Evolutionary conservation across 2,329 filamentous ascomycete species (phyloP).

Genomic region (Alternaria arbusti): DNA sequence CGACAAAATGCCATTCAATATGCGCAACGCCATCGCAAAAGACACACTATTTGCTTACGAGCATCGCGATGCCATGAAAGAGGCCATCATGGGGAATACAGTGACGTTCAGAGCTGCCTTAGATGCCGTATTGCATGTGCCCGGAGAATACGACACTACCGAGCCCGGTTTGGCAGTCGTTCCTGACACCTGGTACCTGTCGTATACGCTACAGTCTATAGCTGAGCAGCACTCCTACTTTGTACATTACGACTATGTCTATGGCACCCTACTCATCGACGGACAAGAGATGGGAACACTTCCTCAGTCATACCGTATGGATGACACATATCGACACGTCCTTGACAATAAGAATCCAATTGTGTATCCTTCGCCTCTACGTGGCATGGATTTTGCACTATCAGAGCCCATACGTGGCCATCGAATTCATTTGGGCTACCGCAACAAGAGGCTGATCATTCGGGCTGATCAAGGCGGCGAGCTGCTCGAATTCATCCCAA

Average conservation of each 20-base stretch:
- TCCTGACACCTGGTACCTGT: conserved; percentile 43
- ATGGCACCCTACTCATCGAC: conserved; percentile 59
- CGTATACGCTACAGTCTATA: conserved; percentile 30
- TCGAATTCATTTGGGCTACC: conserved; percentile 63
- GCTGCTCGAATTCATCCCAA: conserved; percentile 48
- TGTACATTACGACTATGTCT: conserved; percentile 55
- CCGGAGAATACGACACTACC: conserved; percentile 17
- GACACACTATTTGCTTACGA: conserved; percentile 56
- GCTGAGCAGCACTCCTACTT: conserved; percentile 26
- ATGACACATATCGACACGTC: conserved; percentile 54
- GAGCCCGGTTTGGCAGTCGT: conserved; percentile 8
- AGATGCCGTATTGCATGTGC: conserved; percentile 52
- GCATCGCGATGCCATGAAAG: conserved; percentile 45
- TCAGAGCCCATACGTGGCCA: conserved; percentile 49
- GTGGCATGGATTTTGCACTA: conserved; percentile 58
- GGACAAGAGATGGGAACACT: conserved; percentile 60
- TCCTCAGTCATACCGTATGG: conserved; percentile 58
- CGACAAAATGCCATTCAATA: conserved; percentile 35
- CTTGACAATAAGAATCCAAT: conserved; percentile 62
- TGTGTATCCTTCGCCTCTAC: conserved; percentile 59
- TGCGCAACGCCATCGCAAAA: conserved; percentile 53
- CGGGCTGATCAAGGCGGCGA: conserved; percentile 41
- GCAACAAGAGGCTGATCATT: conserved; percentile 52
- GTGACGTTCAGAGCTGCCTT: conserved; percentile 47
- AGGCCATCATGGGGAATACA: conserved; percentile 42